Percentiles rank a stretch among this genome's conserved stretches.
Conservation (phyloP, 352 stramenopile species). For the Phytophthora fragariae region DNA sequence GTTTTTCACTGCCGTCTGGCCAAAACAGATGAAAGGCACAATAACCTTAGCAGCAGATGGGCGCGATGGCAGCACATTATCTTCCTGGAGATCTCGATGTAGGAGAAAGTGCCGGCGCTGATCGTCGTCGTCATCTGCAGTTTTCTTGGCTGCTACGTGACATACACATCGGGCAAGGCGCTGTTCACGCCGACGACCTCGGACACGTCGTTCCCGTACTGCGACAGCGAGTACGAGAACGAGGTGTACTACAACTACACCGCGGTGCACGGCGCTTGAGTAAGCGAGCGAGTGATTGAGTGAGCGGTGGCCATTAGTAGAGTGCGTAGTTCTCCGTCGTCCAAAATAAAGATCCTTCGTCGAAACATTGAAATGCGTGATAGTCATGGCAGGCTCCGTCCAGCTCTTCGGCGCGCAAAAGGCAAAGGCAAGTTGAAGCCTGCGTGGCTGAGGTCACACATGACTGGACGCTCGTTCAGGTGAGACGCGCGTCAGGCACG, state of each 20-base stretch:
- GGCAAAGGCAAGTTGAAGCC: too few relatives aligned
- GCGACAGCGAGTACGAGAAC: constrained; percentile 4
- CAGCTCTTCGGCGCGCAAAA: too few relatives aligned
- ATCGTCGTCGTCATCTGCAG: constrained; percentile 16
- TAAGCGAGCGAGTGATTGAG: background rate
- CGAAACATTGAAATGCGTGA: background rate
- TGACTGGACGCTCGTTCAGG: too few relatives aligned
- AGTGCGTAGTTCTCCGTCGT: background rate
- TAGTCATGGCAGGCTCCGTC: background rate
- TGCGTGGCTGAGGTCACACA: too few relatives aligned
- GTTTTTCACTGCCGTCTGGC: too few relatives aligned
- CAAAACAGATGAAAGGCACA: too few relatives aligned
- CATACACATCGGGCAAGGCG: constrained; percentile 6
- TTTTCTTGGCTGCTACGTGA: constrained; percentile 6
- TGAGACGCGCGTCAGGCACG: background rate
- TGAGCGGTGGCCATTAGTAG: background rate
- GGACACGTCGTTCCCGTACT: constrained; percentile 6
- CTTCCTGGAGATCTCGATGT: constrained; percentile 38
- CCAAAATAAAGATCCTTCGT: background rate
- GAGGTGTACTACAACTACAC: constrained; percentile 4
- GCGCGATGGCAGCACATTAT: constrained; percentile 20
- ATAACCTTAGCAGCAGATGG: too few relatives aligned
- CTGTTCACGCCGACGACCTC: constrained; percentile 1
- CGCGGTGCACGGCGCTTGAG: background rate
- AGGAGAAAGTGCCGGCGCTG: constrained; percentile 26